Evolutionary conservation across 2,329 filamentous ascomycete genomes (phyloP).

Genomic region (Pestalotiopsis sp.): DNA sequence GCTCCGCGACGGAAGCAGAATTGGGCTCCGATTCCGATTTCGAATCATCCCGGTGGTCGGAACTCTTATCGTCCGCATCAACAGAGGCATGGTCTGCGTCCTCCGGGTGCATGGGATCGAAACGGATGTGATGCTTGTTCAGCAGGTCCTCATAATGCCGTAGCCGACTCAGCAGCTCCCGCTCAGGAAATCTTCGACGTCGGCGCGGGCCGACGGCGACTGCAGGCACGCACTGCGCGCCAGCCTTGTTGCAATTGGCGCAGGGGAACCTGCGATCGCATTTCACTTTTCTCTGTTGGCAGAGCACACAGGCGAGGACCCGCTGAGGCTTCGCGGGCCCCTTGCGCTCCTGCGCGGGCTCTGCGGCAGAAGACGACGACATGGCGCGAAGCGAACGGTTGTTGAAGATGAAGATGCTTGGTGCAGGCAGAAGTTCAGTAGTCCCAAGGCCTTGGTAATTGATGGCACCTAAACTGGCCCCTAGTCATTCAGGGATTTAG

Average conservation of each 20-base stretch:
- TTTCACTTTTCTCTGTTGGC: slow-evolving; percentile 66
- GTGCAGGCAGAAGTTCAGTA: neutral
- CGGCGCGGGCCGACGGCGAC: slow-evolving; percentile 40
- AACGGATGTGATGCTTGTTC: slow-evolving; percentile 54
- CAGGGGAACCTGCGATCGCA: slow-evolving; percentile 65
- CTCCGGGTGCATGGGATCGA: slow-evolving; percentile 44
- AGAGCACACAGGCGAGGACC: slow-evolving; percentile 56
- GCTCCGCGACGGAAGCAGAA: slow-evolving; percentile 21
- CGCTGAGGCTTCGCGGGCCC: slow-evolving; percentile 26
- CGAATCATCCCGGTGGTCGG: slow-evolving; percentile 27
- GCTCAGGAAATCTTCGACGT: slow-evolving; percentile 54
- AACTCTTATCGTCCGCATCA: slow-evolving; percentile 14
- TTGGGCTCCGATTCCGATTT: slow-evolving; percentile 18
- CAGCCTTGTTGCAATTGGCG: slow-evolving; percentile 50
- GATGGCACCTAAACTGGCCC: neutral
- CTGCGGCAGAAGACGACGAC: neutral
- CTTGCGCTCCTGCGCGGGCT: neutral
- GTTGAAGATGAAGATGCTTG: neutral
- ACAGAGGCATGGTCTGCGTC: slow-evolving; percentile 20
- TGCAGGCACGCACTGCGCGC: slow-evolving; percentile 46
- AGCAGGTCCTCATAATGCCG: slow-evolving; percentile 60
- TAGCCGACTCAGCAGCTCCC: slow-evolving; percentile 59
- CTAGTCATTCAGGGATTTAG: neutral
- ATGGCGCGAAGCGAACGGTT: neutral
- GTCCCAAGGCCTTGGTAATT: neutral